Percentiles rank a stretch among this genome's conserved stretches.
Evolutionary conservation across 1,284 basidiomycete species (phyloP).

Genomic region (Boletus subluridellus): DNA sequence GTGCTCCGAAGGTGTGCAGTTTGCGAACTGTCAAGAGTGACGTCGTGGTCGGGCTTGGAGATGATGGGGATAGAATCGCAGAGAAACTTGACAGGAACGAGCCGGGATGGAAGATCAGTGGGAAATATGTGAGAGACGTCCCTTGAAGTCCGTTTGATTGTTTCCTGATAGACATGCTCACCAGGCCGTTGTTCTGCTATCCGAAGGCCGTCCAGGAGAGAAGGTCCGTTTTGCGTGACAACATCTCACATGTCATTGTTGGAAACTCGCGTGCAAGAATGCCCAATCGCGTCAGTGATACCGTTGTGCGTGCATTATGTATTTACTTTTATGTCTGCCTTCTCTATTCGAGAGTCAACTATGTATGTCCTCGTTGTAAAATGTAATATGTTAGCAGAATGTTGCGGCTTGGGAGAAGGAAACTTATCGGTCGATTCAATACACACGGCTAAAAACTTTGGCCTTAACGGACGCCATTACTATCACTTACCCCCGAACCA

Average conservation of each 20-base stretch:
- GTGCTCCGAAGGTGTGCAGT: conserved; percentile 84
- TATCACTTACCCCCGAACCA: no score
- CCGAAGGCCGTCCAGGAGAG: conserved; percentile 81
- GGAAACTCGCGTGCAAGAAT: not conserved
- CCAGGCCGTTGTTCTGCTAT: conserved; percentile 82
- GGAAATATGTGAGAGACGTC: conserved; percentile 71
- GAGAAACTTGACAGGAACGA: conserved; percentile 83
- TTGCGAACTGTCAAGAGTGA: conserved; percentile 89
- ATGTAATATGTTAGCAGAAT: not conserved
- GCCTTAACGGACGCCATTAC: not conserved
- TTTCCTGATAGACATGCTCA: conserved; percentile 6
- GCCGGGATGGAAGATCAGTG: conserved; percentile 95
- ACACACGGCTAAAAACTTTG: not conserved
- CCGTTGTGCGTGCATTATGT: not conserved
- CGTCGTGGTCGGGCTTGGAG: conserved; percentile 67
- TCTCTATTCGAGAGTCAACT: not conserved
- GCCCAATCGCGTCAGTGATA: not conserved
- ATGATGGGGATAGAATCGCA: conserved; percentile 71
- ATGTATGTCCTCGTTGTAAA: conserved; percentile 8
- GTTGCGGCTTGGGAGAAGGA: not conserved
- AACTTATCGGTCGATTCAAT: not conserved
- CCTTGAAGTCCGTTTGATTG: not conserved
- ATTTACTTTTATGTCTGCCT: not conserved
- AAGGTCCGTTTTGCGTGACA: conserved; percentile 68
- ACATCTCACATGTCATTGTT: not conserved